Evolutionary conservation across 345 rosid genomes (phyloP).

Genomic region (Gossypium raimondii): DNA sequence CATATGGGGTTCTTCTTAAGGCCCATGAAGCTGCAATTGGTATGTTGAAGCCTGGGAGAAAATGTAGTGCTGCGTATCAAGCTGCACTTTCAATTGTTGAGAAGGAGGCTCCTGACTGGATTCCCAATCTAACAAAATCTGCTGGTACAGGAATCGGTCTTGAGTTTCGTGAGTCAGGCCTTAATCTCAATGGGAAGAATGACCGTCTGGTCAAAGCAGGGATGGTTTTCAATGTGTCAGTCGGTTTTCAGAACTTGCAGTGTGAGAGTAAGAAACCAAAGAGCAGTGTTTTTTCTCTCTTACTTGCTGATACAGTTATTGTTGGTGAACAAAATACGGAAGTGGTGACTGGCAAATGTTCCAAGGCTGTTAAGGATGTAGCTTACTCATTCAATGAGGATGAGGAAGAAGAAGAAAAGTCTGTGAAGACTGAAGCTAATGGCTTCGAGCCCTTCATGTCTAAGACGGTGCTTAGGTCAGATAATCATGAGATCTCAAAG

Average conservation of each 20-base stretch:
- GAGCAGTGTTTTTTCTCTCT: conserved; percentile 55
- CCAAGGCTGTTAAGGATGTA: conserved; percentile 76
- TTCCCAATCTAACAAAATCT: conserved; percentile 69
- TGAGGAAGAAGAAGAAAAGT: conserved; percentile 67
- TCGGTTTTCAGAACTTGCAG: conserved; percentile 89
- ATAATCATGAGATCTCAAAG: conserved; percentile 78
- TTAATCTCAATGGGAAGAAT: conserved; percentile 76
- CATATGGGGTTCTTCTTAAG: conserved; percentile 79
- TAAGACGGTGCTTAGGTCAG: conserved; percentile 86
- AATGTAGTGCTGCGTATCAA: conserved; percentile 57
- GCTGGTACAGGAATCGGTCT: conserved; percentile 98
- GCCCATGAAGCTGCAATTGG: conserved; percentile 87
- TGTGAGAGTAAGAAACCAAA: conserved; percentile 49
- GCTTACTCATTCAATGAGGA: conserved; percentile 90
- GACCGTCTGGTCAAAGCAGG: conserved; percentile 52
- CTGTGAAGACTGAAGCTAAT: conserved; percentile 33
- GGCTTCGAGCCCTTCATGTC: conserved; percentile 40
- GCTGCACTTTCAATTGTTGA: conserved; percentile 76
- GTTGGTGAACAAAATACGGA: conserved; percentile 60
- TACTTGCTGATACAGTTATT: conserved; percentile 85
- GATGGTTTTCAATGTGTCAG: conserved; percentile 86
- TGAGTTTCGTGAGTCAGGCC: conserved; percentile 87
- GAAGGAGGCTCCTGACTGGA: conserved; percentile 73
- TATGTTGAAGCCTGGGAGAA: conserved; percentile 67
- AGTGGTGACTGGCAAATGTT: conserved; percentile 55